Percentiles rank a stretch among this genome's conserved stretches.
phyloP scores from a whole-genome alignment of 352 stramenopile genomes.

The Phytophthora tentaculata region DNA sequence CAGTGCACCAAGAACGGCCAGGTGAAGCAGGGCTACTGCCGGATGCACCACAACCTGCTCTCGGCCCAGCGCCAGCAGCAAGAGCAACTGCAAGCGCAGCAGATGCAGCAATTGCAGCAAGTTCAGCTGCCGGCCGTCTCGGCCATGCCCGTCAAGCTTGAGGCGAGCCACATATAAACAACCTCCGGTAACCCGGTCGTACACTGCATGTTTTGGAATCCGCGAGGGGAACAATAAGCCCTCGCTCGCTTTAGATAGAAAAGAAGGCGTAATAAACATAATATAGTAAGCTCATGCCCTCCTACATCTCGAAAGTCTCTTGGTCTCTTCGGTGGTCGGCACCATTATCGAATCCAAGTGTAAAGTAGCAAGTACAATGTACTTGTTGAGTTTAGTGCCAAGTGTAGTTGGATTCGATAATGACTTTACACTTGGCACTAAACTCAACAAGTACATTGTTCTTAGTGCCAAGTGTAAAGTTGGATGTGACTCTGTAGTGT shows the following conservation, averaged over 20 bases:
- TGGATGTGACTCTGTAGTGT: background rate
- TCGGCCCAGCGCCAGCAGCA: constrained; percentile 53
- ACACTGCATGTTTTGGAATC: constrained; percentile 27
- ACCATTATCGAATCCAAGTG: too few relatives aligned
- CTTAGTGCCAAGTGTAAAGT: too few relatives aligned
- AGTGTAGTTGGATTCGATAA: too few relatives aligned
- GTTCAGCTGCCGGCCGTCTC: constrained; percentile 12
- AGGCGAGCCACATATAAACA: constrained; percentile 33
- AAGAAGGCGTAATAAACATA: constrained; percentile 43
- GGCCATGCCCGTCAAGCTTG: constrained; percentile 24
- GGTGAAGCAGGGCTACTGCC: constrained; percentile 83
- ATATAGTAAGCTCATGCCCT: constrained; percentile 36
- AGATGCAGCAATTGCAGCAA: constrained; percentile 31
- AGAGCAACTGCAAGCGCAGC: constrained; percentile 38
- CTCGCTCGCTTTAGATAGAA: constrained; percentile 20
- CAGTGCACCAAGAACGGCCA: constrained; percentile 88
- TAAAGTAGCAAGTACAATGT: too few relatives aligned
- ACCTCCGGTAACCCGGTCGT: constrained; percentile 34
- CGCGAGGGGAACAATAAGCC: background rate
- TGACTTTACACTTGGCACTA: too few relatives aligned
- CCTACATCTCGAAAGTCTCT: background rate
- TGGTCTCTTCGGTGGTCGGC: background rate
- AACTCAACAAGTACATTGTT: constrained; percentile 12
- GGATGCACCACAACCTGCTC: constrained; percentile 72
- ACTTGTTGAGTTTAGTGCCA: constrained; percentile 11